Evolutionary conservation across 331 rosid genomes (phyloP), one percentile per base, ranked within the genome.

Genomic region (Phaseolus coccineus): DNA sequence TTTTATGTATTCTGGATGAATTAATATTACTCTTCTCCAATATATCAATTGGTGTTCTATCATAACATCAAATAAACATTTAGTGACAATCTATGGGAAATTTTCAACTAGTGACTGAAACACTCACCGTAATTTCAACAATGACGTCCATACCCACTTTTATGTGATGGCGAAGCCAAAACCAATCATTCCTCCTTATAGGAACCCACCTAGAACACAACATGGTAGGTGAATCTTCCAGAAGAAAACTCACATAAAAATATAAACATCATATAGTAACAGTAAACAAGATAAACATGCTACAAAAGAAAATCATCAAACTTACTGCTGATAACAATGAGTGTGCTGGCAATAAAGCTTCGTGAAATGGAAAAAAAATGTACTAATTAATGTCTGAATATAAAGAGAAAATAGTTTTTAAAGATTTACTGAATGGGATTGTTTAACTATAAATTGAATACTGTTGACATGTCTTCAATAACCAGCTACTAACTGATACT

Each of bases 81-180:
- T n/a, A 56, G 68, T 58, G 80, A 69, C 81, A 73, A 66, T 31
- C 53, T 39, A 37, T 15, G 66, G 68, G 28, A 74, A 69, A 24
- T 77, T 14, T 15, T 73, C 70, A 65, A 69, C 58, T 46, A 65
- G 81, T 58, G 64, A 72, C 51, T 67, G 79, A 74, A 77, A 80
- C 47, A 84, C 98, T 93, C 82, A 93, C 99, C 91, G 86, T 86
- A 84, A 93, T 79, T 86, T 95, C 97, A 77, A 95, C 99, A 35
- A 89, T 73, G 88, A 91, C 96, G 3, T 75, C 77, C 97, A 91
- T 95, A 57, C 97, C 99, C 69, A 95, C 97, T 87, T 81, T 93
- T 80, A 95, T 90, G 88, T 95, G 97, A 83, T 95, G 99, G 55
- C 99, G 99, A 77, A 93, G 89, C 99, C 99, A 95, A 85, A 62